Conservation (phyloP, 768 basidiomycete genomes). For the Infundibulicybe gibba region DNA sequence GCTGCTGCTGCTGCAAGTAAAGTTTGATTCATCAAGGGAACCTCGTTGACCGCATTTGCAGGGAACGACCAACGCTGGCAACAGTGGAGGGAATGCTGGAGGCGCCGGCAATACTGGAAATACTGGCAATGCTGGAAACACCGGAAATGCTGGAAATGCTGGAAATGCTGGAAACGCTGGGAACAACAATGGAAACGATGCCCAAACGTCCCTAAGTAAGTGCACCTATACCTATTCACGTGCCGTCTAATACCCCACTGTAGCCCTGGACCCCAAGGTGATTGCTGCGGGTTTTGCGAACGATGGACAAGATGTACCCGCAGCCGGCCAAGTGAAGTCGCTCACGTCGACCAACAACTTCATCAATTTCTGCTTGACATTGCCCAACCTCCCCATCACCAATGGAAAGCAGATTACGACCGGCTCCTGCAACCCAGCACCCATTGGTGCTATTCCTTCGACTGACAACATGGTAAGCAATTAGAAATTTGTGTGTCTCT, state of each 20-base stretch:
- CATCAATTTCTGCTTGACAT: constrained; percentile 42
- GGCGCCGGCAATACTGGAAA: constrained; percentile 5
- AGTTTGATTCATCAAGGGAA: too few relatives aligned
- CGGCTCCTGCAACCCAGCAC: constrained; percentile 20
- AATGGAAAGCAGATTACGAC: constrained; percentile 34
- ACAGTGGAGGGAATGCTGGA: constrained; percentile 11
- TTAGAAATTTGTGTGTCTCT: too few relatives aligned
- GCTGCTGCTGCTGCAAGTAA: too few relatives aligned
- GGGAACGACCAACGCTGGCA: neutral
- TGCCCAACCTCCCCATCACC: constrained; percentile 51
- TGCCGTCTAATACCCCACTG: neutral
- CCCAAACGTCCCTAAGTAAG: constrained; percentile 36
- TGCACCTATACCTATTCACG: constrained; percentile 1
- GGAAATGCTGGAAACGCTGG: constrained; percentile 4
- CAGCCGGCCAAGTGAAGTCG: constrained; percentile 37
- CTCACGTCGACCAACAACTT: constrained; percentile 48
- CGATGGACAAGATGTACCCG: constrained; percentile 20
- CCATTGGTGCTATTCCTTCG: constrained; percentile 43
- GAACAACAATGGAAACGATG: constrained; percentile 15
- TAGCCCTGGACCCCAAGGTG: constrained; percentile 22
- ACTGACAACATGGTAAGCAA: constrained; percentile 22
- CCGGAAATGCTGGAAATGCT: constrained; percentile 7
- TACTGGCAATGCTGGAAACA: constrained; percentile 6
- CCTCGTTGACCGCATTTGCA: neutral
- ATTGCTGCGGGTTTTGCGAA: constrained; percentile 22